A percentile compares a stretch with the other conserved stretches of the same genome.
Evolutionary conservation across 163 green algal genomes (phyloP).

Genomic region (Scenedesmus sp.): DNA sequence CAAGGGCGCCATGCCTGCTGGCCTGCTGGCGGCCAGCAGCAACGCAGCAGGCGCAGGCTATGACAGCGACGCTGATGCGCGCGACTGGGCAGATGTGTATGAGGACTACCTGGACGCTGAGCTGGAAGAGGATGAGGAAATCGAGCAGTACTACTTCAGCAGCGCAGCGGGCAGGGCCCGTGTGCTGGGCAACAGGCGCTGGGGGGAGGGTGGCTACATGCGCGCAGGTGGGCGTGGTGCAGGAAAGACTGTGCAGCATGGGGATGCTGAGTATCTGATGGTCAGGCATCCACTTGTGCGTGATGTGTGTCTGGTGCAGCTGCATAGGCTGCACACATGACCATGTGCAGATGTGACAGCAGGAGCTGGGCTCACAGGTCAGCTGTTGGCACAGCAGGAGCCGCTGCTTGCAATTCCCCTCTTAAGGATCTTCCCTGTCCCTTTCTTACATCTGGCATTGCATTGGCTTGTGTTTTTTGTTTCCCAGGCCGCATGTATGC

Average conservation of each 20-base stretch:
- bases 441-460: neutral
- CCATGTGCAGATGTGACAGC: too few relatives aligned
- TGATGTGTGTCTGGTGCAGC: too few relatives aligned
- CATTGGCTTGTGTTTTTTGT: neutral
- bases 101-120: slow-evolving; percentile 59
- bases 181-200: slow-evolving; percentile 85
- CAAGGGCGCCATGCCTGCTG: neutral
- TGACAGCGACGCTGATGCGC: neutral
- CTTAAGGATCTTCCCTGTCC: too few relatives aligned
- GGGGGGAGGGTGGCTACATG: slow-evolving; percentile 85
- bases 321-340: too few relatives aligned
- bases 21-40: neutral
- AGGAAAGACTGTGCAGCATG: neutral
- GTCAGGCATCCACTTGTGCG: too few relatives aligned
- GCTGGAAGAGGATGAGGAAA: slow-evolving; percentile 68
- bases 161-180: slow-evolving; percentile 69
- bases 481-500: slow-evolving; percentile 49
- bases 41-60: neutral
- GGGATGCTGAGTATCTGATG: too few relatives aligned
- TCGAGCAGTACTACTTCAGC: slow-evolving; percentile 87
- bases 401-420: too few relatives aligned
- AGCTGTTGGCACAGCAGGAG: too few relatives aligned
- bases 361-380: too few relatives aligned
- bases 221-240: slow-evolving; percentile 23
- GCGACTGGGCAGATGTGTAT: slow-evolving; percentile 52